These are phyloP conservation scores for Trametes cinnabarina DNA, from an alignment of 768 basidiomycete species.

Conservation along the genomic window DNA sequence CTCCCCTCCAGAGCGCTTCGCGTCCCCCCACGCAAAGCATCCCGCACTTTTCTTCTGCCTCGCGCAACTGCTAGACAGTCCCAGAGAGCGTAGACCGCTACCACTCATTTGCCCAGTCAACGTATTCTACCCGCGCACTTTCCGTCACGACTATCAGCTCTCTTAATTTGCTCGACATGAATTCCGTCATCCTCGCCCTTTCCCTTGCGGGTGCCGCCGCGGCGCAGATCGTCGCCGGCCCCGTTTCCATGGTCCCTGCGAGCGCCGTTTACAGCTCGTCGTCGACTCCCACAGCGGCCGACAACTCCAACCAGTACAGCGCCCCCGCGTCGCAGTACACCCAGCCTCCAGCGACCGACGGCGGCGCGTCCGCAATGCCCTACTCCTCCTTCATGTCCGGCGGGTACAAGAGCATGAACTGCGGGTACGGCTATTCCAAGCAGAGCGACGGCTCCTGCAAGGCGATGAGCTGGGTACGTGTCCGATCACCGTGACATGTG, in stretches of 20 bases:
- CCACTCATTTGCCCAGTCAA: slow-evolving; percentile 37
- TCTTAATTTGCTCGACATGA: slow-evolving; percentile 52
- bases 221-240: slow-evolving; percentile 48
- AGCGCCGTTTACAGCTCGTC: slow-evolving; percentile 26
- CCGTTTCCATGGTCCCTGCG: slow-evolving; percentile 27
- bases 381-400: slow-evolving; percentile 60
- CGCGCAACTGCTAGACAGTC: slow-evolving; percentile 63
- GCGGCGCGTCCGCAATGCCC: slow-evolving; percentile 51
- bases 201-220: slow-evolving; percentile 55
- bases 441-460: slow-evolving; percentile 53
- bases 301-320: slow-evolving; percentile 24
- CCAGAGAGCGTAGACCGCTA: slow-evolving; percentile 72
- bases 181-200: slow-evolving; percentile 58
- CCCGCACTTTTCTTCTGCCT: slow-evolving; percentile 39
- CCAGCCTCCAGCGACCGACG: slow-evolving; percentile 24
- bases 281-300: slow-evolving; percentile 32
- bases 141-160: slow-evolving; percentile 35
- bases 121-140: slow-evolving; percentile 32
- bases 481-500: background rate
- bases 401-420: slow-evolving; percentile 63
- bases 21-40: slow-evolving; percentile 38
- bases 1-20: slow-evolving; percentile 39
- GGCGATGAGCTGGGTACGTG: slow-evolving; percentile 57
- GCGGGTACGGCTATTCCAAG: slow-evolving; percentile 70
- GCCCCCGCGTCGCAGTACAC: slow-evolving; percentile 27